Evolutionary conservation across 2,329 filamentous ascomycete genomes (phyloP), one percentile per base, ranked within the genome.

Genomic region (Emydomyces testavorans): DNA sequence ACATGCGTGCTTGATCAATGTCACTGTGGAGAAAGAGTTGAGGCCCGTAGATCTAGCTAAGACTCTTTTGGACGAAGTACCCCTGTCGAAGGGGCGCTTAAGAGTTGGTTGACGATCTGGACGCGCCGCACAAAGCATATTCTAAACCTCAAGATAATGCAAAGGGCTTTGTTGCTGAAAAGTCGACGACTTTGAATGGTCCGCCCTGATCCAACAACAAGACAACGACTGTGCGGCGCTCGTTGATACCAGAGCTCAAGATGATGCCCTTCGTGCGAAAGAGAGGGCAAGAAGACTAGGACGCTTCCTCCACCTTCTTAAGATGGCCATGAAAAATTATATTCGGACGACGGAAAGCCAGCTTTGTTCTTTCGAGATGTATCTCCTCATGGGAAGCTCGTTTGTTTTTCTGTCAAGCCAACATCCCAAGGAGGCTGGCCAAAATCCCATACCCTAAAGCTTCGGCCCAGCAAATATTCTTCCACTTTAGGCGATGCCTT

Each of bases 101-200:
- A 26, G 45, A 41, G 32, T 48, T 40, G 45, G 43, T 18, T 15
- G 38, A 41, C 36, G 45, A 48, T 48, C 45, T 48, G 45, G 45
- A 39, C 45, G 45, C 45, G 45, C 45, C 45, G 37, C 45, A 48
- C 36, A 48, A 48, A 48, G 45, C 45, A 41, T 40, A 41, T 45
- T 45, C 42, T 18, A 11, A 37, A 45, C 32, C 32, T 23, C 34
- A 21, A 37, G 23, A 38, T 29, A 37, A 46, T 46, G 43, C 43
- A 46, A n/a, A 46, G 43, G 43, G 43, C 43, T 46, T 46, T 46
- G 43, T 46, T 46, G 43, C 18, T 37, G 43, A 38, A 36, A 46
- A 38, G 35, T 31, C 24, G 26, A 37, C 34, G 29, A 31, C 31
- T 24, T 34, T 23, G 43, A 26, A 38, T 38, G 43, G 38, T 46